phyloP scores from a whole-genome alignment of 805 yeast species.

The Komagataella phaffii region DNA sequence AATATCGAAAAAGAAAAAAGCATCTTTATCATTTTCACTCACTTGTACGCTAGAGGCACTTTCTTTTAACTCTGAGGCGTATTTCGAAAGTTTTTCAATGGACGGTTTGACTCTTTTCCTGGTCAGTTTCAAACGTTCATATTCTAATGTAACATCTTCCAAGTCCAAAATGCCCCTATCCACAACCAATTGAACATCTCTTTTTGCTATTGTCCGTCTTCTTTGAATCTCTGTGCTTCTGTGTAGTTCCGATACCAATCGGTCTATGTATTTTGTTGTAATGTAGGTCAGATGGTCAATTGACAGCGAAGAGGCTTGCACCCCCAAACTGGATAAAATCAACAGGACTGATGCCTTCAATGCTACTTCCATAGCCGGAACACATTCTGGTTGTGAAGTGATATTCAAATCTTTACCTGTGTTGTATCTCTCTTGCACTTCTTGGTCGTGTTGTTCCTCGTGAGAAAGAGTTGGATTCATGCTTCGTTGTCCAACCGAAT shows the following conservation, averaged over 20 bases:
- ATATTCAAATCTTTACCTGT: neutral
- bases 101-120: constrained; percentile 5
- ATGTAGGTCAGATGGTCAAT: constrained; percentile 23
- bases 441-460: neutral
- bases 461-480: neutral
- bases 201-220: constrained; percentile 36
- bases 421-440: neutral
- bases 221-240: constrained; percentile 47
- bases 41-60: constrained; percentile 13
- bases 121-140: constrained; percentile 7
- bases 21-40: constrained; percentile 27
- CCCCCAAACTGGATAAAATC: constrained; percentile 19
- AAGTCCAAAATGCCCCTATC: constrained; percentile 26
- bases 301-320: constrained; percentile 19
- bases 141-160: constrained; percentile 24
- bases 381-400: neutral
- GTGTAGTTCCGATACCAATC: constrained; percentile 27
- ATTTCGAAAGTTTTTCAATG: constrained; percentile 1
- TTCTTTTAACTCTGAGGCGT: constrained; percentile 3
- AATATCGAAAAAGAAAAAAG: constrained; percentile 38
- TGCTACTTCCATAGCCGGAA: constrained; percentile 15
- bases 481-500: neutral
- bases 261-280: constrained; percentile 21
- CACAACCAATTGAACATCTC: constrained; percentile 34
- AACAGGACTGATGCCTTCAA: constrained; percentile 21